phyloP scores from a whole-genome alignment of 1,284 basidiomycete species.

The Microbotryomycetes sp. region DNA sequence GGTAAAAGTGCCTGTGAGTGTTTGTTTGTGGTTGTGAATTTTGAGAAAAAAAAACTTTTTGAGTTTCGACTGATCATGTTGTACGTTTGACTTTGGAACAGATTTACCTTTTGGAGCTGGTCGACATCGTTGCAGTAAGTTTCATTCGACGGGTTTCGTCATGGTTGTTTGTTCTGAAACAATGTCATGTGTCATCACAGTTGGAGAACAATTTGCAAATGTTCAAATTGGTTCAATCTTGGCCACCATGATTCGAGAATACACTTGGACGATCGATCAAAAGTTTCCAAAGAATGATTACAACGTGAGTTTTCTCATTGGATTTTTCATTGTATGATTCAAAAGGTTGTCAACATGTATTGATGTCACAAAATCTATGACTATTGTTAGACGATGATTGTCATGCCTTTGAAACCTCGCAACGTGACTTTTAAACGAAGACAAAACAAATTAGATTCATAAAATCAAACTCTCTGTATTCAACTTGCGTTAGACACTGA shows the following conservation, averaged over 20 bases:
- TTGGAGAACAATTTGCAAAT: slow-evolving; percentile 96
- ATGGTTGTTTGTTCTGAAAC: not conserved
- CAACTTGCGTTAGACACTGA: too few species aligned
- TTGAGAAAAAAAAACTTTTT: too few species aligned
- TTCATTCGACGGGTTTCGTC: not conserved
- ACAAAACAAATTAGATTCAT: too few species aligned
- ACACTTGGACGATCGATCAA: slow-evolving; percentile 64
- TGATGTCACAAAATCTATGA: not conserved
- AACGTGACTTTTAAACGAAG: slow-evolving; percentile 44
- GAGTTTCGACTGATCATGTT: not conserved
- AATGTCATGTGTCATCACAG: not conserved
- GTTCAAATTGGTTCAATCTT: slow-evolving; percentile 84
- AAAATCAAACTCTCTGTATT: too few species aligned
- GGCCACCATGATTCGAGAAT: slow-evolving; percentile 65
- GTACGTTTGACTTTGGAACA: not conserved
- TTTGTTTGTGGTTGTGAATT: not conserved
- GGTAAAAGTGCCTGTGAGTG: slow-evolving; percentile 41
- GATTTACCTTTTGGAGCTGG: slow-evolving; percentile 88
- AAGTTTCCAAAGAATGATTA: slow-evolving; percentile 80
- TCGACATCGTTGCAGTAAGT: slow-evolving; percentile 69
- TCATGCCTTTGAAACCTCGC: slow-evolving; percentile 55
- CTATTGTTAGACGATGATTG: slow-evolving; percentile 58
- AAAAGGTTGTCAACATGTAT: not conserved
- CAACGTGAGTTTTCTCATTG: slow-evolving; percentile 43
- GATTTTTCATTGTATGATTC: not conserved